Evolutionary conservation across 352 stramenopile species (phyloP).

Genomic region (Pilasporangium apinafurcum): DNA sequence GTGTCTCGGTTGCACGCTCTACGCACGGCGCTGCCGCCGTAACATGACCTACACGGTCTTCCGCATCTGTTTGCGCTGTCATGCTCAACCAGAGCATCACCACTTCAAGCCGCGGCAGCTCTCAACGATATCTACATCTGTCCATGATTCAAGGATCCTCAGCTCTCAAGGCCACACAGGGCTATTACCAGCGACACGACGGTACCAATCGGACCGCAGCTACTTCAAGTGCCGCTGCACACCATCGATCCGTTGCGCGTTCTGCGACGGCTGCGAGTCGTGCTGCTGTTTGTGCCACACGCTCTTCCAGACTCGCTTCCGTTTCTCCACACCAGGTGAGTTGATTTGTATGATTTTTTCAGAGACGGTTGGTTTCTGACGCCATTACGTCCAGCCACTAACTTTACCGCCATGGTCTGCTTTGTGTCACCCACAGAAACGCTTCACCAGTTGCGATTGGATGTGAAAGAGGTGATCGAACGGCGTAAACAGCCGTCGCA

Average conservation of each 20-base stretch:
- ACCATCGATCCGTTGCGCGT: conserved; percentile 44
- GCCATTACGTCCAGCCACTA: background rate
- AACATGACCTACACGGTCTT: conserved; percentile 68
- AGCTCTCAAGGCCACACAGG: conserved; percentile 76
- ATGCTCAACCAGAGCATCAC: conserved; percentile 63
- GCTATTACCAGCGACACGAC: conserved; percentile 45
- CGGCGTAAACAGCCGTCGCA: conserved; percentile 22
- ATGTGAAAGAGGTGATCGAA: conserved; percentile 38
- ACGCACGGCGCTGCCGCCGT: conserved; percentile 39
- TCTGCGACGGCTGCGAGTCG: conserved; percentile 75
- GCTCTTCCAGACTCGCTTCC: conserved; percentile 83
- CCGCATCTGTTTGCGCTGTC: conserved; percentile 65
- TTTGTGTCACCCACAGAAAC: conserved; percentile 10
- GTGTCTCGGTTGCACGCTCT: conserved; percentile 71
- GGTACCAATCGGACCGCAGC: conserved; percentile 55
- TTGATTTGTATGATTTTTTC: background rate
- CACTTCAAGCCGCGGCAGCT: conserved; percentile 69
- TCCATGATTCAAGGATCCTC: conserved; percentile 41
- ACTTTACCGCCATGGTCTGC: background rate
- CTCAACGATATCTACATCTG: no score
- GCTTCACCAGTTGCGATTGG: conserved; percentile 24
- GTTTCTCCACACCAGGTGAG: conserved; percentile 64
- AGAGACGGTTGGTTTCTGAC: conserved; percentile 5
- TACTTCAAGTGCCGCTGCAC: conserved; percentile 73
- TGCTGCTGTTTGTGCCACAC: conserved; percentile 82